Evolutionary conservation across 495 filamentous ascomycete species (phyloP), one percentile per base, ranked within the genome.

Genomic region (Cercophora newfieldiana): DNA sequence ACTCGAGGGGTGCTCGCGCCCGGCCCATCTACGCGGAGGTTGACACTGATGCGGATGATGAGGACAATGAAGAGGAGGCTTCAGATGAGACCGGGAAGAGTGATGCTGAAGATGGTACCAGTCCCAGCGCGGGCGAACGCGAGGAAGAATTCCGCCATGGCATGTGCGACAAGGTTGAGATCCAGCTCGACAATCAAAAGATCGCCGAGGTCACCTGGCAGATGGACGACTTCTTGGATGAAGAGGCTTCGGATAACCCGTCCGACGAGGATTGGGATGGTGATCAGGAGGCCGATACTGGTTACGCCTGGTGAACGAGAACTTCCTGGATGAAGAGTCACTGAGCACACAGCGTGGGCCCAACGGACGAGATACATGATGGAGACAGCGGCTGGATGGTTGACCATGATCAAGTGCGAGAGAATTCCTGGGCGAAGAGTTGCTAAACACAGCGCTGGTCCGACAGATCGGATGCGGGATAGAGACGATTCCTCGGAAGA

Each of bases 191-290:
- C 71, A 94, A 96, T 74, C 86, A 90, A 69, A 87, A 92, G 50
- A 90, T 90, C 21, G 83, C 80, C 0, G 93, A 95, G 68, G 81
- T 78, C n/a, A 88, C 89, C 48, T 90, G 84, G 68, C 85, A 83
- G 22, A 93, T 94, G 78, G 83, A 83, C 12, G 91, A 97, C 70
- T 97, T 97, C 72, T 72, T 96, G 3, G 91, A 95, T 67, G 89
- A 91, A 62, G 70, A 76, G 26, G 24, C 28, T 5, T 88, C 87
- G 65, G 88, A 88, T 3, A 90, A 94, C 21, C 33, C 53, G 1
- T 76, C 72, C 65, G 91, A 92, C 64, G 70, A 77, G n/a, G 92
- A 96, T 59, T 96, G 92, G 92, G 80, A 85, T 59, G 88, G 88
- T 0, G 85, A 84, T 44, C 79, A 85, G 7, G 74, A 73, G 24